Evolutionary conservation across 805 yeast species (phyloP).

Genomic region (Candida glaebosa): DNA sequence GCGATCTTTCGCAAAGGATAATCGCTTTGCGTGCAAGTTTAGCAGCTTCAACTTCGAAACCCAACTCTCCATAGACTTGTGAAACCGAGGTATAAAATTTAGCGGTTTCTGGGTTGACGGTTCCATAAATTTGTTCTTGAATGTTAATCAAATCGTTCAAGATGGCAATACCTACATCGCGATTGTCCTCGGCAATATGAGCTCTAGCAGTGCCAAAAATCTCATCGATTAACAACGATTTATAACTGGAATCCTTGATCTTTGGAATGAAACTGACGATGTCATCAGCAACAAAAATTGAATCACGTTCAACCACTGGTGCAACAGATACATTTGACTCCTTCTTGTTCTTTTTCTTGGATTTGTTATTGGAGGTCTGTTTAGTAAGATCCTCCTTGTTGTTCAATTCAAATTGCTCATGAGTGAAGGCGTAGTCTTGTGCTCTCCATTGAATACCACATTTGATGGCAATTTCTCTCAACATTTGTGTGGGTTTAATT

Average conservation of each 20-base stretch:
- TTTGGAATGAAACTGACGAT: constrained; percentile 68
- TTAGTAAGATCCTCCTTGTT: constrained; percentile 22
- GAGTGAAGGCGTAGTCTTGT: constrained; percentile 46
- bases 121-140: constrained; percentile 81
- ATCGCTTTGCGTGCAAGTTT: constrained; percentile 65
- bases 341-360: constrained; percentile 21
- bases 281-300: constrained; percentile 58
- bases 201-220: constrained; percentile 62
- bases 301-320: constrained; percentile 18
- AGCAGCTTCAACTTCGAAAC: constrained; percentile 56
- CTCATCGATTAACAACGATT: constrained; percentile 69
- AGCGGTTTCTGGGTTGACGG: constrained; percentile 75
- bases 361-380: constrained; percentile 10
- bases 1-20: constrained; percentile 70
- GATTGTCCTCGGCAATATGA: constrained; percentile 38
- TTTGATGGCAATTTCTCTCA: constrained; percentile 71
- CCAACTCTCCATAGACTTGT: constrained; percentile 59
- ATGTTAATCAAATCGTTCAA: constrained; percentile 68
- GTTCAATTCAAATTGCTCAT: constrained; percentile 32
- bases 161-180: constrained; percentile 57
- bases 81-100: constrained; percentile 64
- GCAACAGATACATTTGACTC: constrained; percentile 10
- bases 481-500: constrained; percentile 40
- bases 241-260: constrained; percentile 67
- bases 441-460: constrained; percentile 85